A percentile compares a stretch with the other conserved stretches of the same genome.
These are phyloP conservation scores for Diplotaxis tenuifolia DNA, from an alignment of 345 rosid genomes.

Conservation along the genomic window DNA sequence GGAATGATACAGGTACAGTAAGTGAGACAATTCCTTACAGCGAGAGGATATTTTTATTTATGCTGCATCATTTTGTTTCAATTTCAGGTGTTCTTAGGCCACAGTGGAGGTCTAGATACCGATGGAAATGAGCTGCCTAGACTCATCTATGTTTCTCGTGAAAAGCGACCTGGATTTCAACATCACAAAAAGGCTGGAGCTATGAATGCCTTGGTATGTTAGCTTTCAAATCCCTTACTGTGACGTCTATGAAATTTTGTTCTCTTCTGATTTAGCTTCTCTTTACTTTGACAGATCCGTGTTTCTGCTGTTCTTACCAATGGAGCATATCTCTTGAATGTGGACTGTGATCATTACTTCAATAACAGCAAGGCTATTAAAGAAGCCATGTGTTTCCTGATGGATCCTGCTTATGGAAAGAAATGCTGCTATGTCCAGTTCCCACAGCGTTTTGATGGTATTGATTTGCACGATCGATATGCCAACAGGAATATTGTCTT, in stretches of 20 bases:
- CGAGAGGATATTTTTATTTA: neutral
- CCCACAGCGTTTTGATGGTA: conserved; percentile 99
- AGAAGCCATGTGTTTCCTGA: conserved; percentile 99
- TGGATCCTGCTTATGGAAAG: conserved; percentile 88
- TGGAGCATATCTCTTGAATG: conserved; percentile 96
- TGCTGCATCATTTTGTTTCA: neutral
- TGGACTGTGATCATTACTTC: conserved; percentile 99
- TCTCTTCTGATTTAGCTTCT: conserved; percentile 26
- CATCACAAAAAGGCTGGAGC: conserved; percentile 99
- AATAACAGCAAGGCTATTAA: conserved; percentile 96
- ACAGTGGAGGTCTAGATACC: conserved; percentile 94
- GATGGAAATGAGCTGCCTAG: conserved; percentile 99
- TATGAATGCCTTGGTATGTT: conserved; percentile 97
- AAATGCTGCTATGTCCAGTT: conserved; percentile 98
- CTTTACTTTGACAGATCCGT: conserved; percentile 65
- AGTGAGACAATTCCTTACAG: neutral
- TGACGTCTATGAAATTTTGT: neutral
- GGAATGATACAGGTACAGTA: conserved; percentile 90
- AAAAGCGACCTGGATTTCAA: conserved; percentile 99
- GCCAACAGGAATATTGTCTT: conserved; percentile 98
- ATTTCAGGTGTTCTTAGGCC: conserved; percentile 90
- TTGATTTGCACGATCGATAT: conserved; percentile 99
- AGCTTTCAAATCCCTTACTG: neutral
- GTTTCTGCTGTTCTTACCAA: conserved; percentile 98
- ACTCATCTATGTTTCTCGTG: conserved; percentile 99